Conservation (phyloP, 768 basidiomycete genomes). For the Sistotremastrum niveocremeum region DNA sequence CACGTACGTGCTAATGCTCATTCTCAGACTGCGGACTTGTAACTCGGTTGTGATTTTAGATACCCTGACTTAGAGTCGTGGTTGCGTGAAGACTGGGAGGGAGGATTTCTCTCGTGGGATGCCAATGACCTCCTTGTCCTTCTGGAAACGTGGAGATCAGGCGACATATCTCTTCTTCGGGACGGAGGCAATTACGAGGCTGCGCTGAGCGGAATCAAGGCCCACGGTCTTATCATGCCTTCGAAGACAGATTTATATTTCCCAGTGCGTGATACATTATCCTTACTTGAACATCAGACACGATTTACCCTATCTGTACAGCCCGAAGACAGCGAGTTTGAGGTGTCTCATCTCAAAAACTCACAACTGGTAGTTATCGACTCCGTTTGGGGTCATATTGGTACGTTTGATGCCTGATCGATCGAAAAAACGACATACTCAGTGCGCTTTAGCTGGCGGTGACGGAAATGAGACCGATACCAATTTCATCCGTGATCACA, state of each 20-base stretch:
- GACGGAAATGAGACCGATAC: no score
- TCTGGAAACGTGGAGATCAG: constrained; percentile 35
- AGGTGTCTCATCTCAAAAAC: constrained; percentile 29
- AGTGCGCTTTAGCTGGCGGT: no score
- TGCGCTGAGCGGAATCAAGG: constrained; percentile 29
- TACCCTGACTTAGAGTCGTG: constrained; percentile 36
- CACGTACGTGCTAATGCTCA: constrained; percentile 15
- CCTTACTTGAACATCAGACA: not conserved
- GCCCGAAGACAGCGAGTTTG: constrained; percentile 42
- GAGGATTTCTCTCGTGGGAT: constrained; percentile 32
- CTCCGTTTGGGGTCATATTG: constrained; percentile 45
- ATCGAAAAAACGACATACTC: no score
- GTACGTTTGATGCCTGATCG: constrained; percentile 16
- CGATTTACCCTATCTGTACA: constrained; percentile 10
- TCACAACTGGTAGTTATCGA: constrained; percentile 38
- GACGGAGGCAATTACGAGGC: constrained; percentile 30
- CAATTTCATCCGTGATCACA: no score
- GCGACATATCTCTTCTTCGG: constrained; percentile 32
- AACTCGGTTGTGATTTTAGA: constrained; percentile 12
- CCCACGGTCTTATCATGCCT: constrained; percentile 43
- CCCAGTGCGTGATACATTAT: constrained; percentile 21
- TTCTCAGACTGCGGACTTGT: not conserved
- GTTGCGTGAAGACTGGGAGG: constrained; percentile 40
- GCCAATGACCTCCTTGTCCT: constrained; percentile 41
- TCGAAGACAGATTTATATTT: constrained; percentile 48